Percentiles rank a stretch among this genome's conserved stretches.
phyloP scores from a whole-genome alignment of 2,329 filamentous ascomycete species.

The Rhynchosporium graminicola region DNA sequence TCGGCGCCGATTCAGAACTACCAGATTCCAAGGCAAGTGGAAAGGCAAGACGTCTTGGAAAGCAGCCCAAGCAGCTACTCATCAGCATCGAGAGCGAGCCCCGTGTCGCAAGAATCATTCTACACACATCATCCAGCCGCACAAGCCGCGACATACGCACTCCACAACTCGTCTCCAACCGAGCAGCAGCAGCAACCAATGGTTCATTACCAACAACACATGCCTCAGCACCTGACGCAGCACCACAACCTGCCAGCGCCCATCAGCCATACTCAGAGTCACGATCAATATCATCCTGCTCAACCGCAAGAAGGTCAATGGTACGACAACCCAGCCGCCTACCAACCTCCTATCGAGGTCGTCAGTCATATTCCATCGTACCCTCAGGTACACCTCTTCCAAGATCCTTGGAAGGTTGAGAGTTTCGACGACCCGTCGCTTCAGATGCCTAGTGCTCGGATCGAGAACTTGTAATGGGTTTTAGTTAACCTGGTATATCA shows the following conservation, averaged over 20 bases:
- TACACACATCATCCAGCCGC: constrained; percentile 56
- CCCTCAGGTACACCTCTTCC: constrained; percentile 51
- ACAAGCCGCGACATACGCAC: constrained; percentile 50
- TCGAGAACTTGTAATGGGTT: constrained; percentile 53
- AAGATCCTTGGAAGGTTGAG: constrained; percentile 60
- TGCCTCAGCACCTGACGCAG: constrained; percentile 33
- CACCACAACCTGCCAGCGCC: constrained; percentile 36
- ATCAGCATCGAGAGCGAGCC: constrained; percentile 54
- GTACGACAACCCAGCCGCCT: constrained; percentile 51
- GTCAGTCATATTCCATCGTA: constrained; percentile 55
- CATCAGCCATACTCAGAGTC: constrained; percentile 39
- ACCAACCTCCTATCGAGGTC: constrained; percentile 59
- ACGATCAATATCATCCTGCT: constrained; percentile 46
- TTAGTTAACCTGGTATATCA: constrained; percentile 9
- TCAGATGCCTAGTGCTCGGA: constrained; percentile 60
- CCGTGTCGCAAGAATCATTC: constrained; percentile 54
- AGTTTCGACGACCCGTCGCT: constrained; percentile 56
- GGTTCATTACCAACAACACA: constrained; percentile 39
- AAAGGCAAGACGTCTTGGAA: constrained; percentile 52
- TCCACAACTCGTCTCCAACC: constrained; percentile 51
- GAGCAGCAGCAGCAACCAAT: constrained; percentile 47
- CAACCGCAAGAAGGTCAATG: constrained; percentile 51
- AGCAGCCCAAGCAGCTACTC: constrained; percentile 62
- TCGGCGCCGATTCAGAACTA: constrained; percentile 50
- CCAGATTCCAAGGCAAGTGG: constrained; percentile 45